Evolutionary conservation across 345 rosid genomes (phyloP).

Genomic region (Eucalyptus tenuipes): DNA sequence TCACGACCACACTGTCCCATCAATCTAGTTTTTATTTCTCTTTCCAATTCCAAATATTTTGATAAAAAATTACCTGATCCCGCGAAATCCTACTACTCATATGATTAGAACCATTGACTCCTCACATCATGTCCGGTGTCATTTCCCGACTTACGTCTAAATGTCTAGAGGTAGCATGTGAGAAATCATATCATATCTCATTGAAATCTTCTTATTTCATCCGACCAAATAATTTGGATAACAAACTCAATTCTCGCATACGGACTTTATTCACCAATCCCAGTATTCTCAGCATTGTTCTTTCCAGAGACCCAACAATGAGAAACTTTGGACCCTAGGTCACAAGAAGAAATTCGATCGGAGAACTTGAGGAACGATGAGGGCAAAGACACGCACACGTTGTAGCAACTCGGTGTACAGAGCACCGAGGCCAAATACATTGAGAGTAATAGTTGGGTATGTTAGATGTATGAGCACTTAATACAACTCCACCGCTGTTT

Average conservation of each 20-base stretch:
- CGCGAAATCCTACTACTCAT: background rate
- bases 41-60: background rate
- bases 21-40: background rate
- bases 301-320: background rate
- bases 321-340: background rate
- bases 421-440: background rate
- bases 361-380: background rate
- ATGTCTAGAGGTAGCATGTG: background rate
- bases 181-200: background rate
- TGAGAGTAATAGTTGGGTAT: background rate
- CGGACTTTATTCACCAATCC: background rate
- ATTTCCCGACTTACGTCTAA: background rate
- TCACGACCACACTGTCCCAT: background rate
- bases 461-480: background rate
- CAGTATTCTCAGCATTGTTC: background rate
- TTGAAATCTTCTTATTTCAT: background rate
- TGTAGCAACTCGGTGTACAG: background rate
- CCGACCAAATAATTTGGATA: background rate
- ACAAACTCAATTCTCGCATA: background rate
- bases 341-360: background rate
- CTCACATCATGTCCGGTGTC: background rate
- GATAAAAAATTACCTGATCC: background rate
- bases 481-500: background rate
- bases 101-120: background rate
- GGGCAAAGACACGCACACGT: background rate